These are phyloP conservation scores for Petunia hybrid DNA, from an alignment of 305 asterid genomes.

Conservation along the genomic window DNA sequence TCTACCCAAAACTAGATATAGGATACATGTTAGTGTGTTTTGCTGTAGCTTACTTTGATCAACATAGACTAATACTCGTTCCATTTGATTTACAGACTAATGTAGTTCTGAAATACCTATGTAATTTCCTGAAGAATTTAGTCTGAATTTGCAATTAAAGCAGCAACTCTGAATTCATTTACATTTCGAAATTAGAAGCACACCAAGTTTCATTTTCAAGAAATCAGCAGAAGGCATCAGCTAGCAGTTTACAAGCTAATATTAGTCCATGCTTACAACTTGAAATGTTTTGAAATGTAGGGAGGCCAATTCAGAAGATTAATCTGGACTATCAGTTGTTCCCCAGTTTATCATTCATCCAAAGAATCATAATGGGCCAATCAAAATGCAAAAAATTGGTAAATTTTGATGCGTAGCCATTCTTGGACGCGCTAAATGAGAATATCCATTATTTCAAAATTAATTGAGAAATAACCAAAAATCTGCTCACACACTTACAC, in stretches of 20 bases:
- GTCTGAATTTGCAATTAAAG: background rate
- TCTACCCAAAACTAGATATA: background rate
- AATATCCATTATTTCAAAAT: too few relatives aligned
- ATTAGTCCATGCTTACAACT: background rate
- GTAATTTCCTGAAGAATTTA: background rate
- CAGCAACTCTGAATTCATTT: background rate
- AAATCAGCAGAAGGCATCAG: background rate
- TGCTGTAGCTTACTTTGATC: background rate
- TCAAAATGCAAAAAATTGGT: background rate
- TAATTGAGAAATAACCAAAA: too few relatives aligned
- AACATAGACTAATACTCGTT: background rate
- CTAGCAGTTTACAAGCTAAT: background rate
- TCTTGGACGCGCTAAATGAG: too few relatives aligned
- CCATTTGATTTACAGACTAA: background rate
- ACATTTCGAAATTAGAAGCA: slow-evolving; percentile 3
- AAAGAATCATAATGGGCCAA: background rate
- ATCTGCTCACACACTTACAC: too few relatives aligned
- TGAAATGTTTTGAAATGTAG: background rate
- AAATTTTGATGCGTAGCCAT: too few relatives aligned
- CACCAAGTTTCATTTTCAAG: background rate
- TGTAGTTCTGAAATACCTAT: background rate
- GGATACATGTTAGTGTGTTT: background rate
- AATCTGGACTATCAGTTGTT: background rate
- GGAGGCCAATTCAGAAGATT: background rate
- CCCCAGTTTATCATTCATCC: background rate